Base-by-base conservation (phyloP, 2,329 filamentous ascomycete genomes). In the Calcarisporium arbuscula region DNA sequence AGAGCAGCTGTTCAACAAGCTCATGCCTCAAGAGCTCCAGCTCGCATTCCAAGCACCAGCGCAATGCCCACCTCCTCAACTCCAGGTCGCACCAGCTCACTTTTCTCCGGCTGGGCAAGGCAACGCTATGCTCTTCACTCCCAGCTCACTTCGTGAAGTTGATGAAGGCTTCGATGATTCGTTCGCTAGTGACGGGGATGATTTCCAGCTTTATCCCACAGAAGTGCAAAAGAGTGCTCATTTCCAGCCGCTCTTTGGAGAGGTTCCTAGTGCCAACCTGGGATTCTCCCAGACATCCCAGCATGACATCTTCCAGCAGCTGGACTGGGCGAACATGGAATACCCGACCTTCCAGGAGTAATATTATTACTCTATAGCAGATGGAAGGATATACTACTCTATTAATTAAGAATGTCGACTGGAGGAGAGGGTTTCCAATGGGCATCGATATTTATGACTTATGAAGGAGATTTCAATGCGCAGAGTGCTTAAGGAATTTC, bases 71-170 rank as follows among this genome's bases (percentile, higher is more conserved):
- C 34, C 43, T 9, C 45, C 46, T 5, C 43, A 42, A 14, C 7
- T 40, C 7, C 32, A 47, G 28, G 40, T 38, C 44, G 26, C 35
- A 27, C 43, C 61, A 20, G 60, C 68, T 18, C 80, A 85, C 41
- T 72, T 86, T 41, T 87, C 82, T 4, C 81, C 82, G 8, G 68
- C 70, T 35, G 82, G 79, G 5, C 81, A 85, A 48, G 70, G 73
- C 22, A 79, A 82, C 40, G 64, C 77, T 2, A 83, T 85, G 62
- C 69, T 86, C 20, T 82, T 71, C 58, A 82, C 82, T 8, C 78
- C 82, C 30, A 69, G 70, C 27, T 80, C 79, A 0, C 57, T 77
- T 40, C 63, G 65, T 14, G 72, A 76, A 17, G 67, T 77, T 18
- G 82, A 87, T 40, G 81, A 86, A 48, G 72, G 70, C 25, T 83